Base-by-base conservation (phyloP, 2,329 filamentous ascomycete genomes). In the Aspergillus arachidicola region DNA sequence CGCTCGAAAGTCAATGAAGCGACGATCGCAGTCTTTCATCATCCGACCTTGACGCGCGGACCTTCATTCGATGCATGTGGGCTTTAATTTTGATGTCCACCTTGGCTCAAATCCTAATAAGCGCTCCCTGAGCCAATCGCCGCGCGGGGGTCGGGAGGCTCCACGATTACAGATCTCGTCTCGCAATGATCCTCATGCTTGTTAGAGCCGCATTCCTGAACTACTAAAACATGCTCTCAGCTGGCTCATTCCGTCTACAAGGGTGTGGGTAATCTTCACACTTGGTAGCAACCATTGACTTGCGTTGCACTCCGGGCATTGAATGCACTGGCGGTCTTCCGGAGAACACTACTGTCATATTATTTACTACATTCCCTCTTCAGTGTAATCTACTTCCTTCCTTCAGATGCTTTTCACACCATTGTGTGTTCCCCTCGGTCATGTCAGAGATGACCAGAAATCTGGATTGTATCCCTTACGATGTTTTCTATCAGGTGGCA, bases 401-500 rank as follows among this genome's bases (percentile, higher is more conserved):
- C 55, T 41, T 61, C 54, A 57, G 46, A 54, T 60, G 58, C 23
- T 54, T 51, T 55, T 16, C 30, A 60, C 46, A 57, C 57, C 9
- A 54, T 57, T 12, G 23, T 58, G 41, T 58, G 21, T 50, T 50
- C 57, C 19, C 54, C 45, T 60, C 65, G 66, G 70, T 67, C 65
- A 72, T 71, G 67, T 59, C 53, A 58, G 58, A 64, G 50, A 65
- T 63, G 60, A 65, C 64, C 63, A 68, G 60, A 62, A 72, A 69
- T 58, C 72, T 85, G 50, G 79, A 83, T 63, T 67, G 71, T 34
- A 75, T 91, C 14, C 89, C 89, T 0, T 88, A 86, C 71, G 90
- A 92, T 75, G 80, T 91, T n/a, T 76, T 90, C 32, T 85, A 85
- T 57, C 82, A 85, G 58, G 83, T 91, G 58, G 81, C 84, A 9